Conservation (phyloP, 306 rosid genomes). For the Morella rubra region DNA sequence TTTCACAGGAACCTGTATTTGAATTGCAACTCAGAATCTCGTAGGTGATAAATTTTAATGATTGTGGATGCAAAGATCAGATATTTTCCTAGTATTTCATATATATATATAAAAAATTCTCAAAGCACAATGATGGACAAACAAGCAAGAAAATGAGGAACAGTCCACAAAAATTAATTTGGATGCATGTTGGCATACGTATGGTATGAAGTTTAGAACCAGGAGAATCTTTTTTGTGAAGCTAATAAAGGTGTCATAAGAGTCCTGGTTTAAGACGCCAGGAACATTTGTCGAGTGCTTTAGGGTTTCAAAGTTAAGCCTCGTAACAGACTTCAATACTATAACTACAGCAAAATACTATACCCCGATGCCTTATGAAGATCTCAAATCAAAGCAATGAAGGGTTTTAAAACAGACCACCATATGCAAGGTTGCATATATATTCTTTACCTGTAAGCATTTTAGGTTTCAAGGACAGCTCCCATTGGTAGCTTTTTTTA, state of each 20-base stretch:
- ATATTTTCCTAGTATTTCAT: neutral
- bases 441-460: conserved; percentile 52
- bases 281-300: neutral
- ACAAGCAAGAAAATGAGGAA: neutral
- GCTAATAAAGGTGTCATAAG: neutral
- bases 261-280: neutral
- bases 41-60: conserved; percentile 11
- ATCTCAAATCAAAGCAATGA: neutral
- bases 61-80: conserved; percentile 3
- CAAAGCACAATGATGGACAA: neutral
- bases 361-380: too few species aligned
- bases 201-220: neutral
- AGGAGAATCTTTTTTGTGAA: neutral
- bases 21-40: conserved; percentile 25
- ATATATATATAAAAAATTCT: neutral
- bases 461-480: conserved; percentile 68
- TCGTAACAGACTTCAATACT: neutral
- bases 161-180: neutral
- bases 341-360: too few species aligned
- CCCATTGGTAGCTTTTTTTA: conserved; percentile 61
- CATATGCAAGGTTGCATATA: neutral
- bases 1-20: conserved; percentile 52
- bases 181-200: neutral
- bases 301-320: neutral
- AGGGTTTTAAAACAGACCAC: conserved; percentile 11